Base-by-base conservation (phyloP, 2,329 filamentous ascomycete genomes). In the Diplodia scrobiculata region DNA sequence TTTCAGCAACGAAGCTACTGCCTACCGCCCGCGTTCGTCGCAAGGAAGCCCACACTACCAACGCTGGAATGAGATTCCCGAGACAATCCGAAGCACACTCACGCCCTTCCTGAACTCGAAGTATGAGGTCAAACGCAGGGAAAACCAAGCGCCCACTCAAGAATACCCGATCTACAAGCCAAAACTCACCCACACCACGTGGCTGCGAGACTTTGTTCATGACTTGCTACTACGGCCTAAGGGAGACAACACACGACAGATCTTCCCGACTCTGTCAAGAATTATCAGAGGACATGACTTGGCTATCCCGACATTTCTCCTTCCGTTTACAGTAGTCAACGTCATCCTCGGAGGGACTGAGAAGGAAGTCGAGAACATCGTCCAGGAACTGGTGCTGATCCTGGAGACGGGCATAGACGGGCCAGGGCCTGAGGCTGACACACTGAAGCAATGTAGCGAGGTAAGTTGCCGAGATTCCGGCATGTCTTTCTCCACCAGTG, bases 311-410 rank as follows among this genome's bases (percentile, higher is more conserved):
- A 90, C 90, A 51, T 98, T 97, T 71, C 81, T 99, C 36, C 83
- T 99, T 17, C 96, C 95, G 0, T 98, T 95, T 74, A 84, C 93
- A 17, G 88, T 91, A 3, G 78, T 97, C 38, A 96, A 97, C 73
- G 85, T 94, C 34, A 85, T 97, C 21, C 83, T 96, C 11, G 90
- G 90, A 27, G 87, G 91, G 25, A 85, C 84, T 1, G 83, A 89
- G 29, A 72, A 84, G 65, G 86, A 93, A 69, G 85, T 86, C 58
- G 76, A 84, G 25, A 83, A 88, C 65, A 84, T 97, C 38, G 81
- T 87, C n/a, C 78, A 81, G 11, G 96, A 99, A 77, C 79, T 99
- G 29, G 82, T 90, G 66, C 84, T 81, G 2, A 88, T 99, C 36
- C 79, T 99, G n/a, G 79, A 87, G 62, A 83, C 91, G 69, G 83